phyloP scores from a whole-genome alignment of 495 filamentous ascomycete species.

The Trichoderma gamsii region DNA sequence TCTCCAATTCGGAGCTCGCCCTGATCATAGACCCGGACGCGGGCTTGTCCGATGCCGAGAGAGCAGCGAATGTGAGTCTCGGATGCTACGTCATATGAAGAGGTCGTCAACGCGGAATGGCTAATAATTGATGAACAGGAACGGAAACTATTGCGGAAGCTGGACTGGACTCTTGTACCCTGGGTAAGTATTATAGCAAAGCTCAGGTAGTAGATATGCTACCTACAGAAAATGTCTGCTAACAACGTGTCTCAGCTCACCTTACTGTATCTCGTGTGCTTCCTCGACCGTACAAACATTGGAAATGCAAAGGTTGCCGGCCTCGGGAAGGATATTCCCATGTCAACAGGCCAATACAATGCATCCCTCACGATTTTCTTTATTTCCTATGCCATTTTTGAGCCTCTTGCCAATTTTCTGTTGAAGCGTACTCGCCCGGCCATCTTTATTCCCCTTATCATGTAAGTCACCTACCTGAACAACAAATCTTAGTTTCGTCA shows the following conservation, averaged over 20 bases:
- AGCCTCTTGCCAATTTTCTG: conserved; percentile 82
- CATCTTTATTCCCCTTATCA: conserved; percentile 58
- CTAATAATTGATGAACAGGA: conserved; percentile 42
- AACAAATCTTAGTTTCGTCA: conserved; percentile 16
- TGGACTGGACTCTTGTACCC: conserved; percentile 66
- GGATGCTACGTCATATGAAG: background rate
- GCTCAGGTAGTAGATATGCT: background rate
- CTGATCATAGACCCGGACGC: conserved; percentile 44
- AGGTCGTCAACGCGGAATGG: background rate
- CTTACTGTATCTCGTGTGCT: conserved; percentile 77
- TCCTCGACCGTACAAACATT: conserved; percentile 78
- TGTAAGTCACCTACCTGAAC: conserved; percentile 43
- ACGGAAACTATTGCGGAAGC: conserved; percentile 58
- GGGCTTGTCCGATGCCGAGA: conserved; percentile 48
- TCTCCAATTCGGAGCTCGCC: conserved; percentile 1
- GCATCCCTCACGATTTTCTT: conserved; percentile 80
- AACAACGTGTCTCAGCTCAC: conserved; percentile 49
- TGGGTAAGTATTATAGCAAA: conserved; percentile 46
- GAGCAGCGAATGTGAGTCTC: conserved; percentile 39
- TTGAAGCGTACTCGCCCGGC: conserved; percentile 64
- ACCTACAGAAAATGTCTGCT: background rate
- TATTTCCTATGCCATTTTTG: conserved; percentile 80
- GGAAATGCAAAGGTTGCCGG: conserved; percentile 85
- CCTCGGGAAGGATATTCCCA: conserved; percentile 53
- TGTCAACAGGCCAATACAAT: conserved; percentile 62